These are phyloP conservation scores for Fusarium sp. DNA, from an alignment of 2,329 filamentous ascomycete genomes.

Conservation along the genomic window DNA sequence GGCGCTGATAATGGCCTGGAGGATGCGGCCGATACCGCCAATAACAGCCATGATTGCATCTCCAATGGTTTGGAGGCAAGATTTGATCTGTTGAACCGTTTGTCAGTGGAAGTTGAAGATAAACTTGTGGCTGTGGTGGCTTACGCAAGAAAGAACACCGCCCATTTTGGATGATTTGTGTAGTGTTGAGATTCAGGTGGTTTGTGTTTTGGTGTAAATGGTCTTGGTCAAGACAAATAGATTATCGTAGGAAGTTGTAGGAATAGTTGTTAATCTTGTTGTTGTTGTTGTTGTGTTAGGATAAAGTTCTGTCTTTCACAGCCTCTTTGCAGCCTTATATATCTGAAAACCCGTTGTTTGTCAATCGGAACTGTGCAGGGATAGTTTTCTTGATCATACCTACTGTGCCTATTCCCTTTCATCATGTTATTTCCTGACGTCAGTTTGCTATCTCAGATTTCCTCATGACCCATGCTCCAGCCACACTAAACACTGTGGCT, in stretches of 20 bases:
- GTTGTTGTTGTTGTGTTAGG: slow-evolving; percentile 15
- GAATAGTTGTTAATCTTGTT: slow-evolving; percentile 6
- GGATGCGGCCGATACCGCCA: slow-evolving; percentile 72
- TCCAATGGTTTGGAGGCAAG: slow-evolving; percentile 73
- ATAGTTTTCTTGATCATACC: slow-evolving; percentile 17
- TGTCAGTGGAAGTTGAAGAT: slow-evolving; percentile 28
- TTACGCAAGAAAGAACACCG: slow-evolving; percentile 85
- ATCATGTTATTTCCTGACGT: slow-evolving; percentile 35
- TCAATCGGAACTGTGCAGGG: slow-evolving; percentile 7
- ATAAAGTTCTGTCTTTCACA: not conserved
- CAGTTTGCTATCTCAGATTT: slow-evolving; percentile 28
- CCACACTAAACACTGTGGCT: slow-evolving; percentile 35
- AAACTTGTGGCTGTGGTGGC: slow-evolving; percentile 51
- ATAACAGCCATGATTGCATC: slow-evolving; percentile 75
- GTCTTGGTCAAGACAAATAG: slow-evolving; percentile 2
- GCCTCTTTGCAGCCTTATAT: slow-evolving; percentile 27
- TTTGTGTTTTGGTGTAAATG: slow-evolving; percentile 8
- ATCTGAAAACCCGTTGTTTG: slow-evolving; percentile 7
- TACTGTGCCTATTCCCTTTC: slow-evolving; percentile 6
- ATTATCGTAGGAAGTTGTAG: not conserved
- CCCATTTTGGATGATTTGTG: slow-evolving; percentile 68
- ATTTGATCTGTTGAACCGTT: slow-evolving; percentile 60
- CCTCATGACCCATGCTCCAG: slow-evolving; percentile 35
- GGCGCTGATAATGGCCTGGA: slow-evolving; percentile 75
- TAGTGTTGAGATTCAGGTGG: slow-evolving; percentile 23